phyloP scores from a whole-genome alignment of 225 moss, liverwort and hornwort species.

The Pseudoscleropodium purum region DNA sequence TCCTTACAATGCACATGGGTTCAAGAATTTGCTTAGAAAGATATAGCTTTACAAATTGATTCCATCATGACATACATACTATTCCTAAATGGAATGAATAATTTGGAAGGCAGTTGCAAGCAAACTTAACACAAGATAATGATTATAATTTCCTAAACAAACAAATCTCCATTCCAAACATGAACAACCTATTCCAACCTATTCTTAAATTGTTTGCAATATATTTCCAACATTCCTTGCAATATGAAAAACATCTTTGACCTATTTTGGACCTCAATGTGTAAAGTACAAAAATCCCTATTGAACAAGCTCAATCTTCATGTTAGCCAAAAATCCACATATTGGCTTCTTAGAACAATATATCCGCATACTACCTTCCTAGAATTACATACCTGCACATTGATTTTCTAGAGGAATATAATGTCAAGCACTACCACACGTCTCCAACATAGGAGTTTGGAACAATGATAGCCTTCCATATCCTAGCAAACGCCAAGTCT shows the following conservation, averaged over 20 bases:
- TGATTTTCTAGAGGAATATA: not conserved
- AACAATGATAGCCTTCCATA: not conserved
- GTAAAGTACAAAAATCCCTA: not conserved
- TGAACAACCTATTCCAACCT: too few species aligned
- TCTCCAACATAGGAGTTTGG: not conserved
- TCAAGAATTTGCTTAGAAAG: not conserved
- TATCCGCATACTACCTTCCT: not conserved
- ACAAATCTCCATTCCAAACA: not conserved
- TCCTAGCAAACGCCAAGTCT: not conserved
- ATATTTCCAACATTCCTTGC: not conserved
- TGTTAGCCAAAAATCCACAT: rapidly evolving
- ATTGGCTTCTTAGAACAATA: not conserved
- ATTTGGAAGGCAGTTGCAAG: not conserved
- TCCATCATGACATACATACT: not conserved
- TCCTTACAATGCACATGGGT: not conserved
- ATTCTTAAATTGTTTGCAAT: not conserved
- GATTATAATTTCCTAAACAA: not conserved
- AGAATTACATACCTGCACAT: too few species aligned
- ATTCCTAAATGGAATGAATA: not conserved
- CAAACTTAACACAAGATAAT: not conserved
- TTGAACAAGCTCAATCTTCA: not conserved
- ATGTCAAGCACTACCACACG: not conserved
- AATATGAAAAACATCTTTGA: not conserved
- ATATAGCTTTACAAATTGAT: not conserved
- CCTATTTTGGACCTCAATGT: too few species aligned